A percentile compares a stretch with the other conserved stretches of the same genome.
phyloP scores from a whole-genome alignment of 257 asterid species.

The Agastache rugosa region DNA sequence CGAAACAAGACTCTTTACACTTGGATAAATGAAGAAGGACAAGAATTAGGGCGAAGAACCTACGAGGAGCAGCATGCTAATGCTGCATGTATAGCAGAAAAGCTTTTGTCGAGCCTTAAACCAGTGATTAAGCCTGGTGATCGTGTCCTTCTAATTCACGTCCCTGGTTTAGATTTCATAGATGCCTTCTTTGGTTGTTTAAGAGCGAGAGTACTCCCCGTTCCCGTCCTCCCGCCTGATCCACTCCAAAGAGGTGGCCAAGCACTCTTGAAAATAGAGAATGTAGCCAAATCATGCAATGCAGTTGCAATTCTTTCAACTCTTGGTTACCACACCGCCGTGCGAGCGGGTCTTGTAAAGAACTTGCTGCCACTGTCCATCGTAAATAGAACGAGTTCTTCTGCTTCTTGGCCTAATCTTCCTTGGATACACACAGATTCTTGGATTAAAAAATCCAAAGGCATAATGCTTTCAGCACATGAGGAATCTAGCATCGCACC shows the following conservation, averaged over 20 bases:
- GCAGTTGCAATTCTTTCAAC: slow-evolving; percentile 79
- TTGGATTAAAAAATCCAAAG: slow-evolving; percentile 61
- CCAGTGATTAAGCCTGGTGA: slow-evolving; percentile 71
- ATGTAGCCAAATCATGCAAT: slow-evolving; percentile 67
- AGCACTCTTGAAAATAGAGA: slow-evolving; percentile 76
- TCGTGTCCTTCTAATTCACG: slow-evolving; percentile 75
- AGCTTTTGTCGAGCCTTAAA: slow-evolving; percentile 65
- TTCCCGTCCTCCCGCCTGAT: slow-evolving; percentile 90
- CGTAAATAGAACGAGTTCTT: slow-evolving; percentile 47
- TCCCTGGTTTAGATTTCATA: slow-evolving; percentile 80
- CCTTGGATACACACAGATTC: slow-evolving; percentile 88
- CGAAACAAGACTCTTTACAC: slow-evolving; percentile 65
- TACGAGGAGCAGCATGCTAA: slow-evolving; percentile 65
- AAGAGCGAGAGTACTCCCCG: slow-evolving; percentile 77
- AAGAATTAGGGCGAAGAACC: slow-evolving; percentile 52
- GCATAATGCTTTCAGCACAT: neutral
- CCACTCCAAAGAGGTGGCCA: slow-evolving; percentile 94
- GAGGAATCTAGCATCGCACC: slow-evolving; percentile 39
- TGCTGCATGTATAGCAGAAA: slow-evolving; percentile 72
- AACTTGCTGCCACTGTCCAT: slow-evolving; percentile 47
- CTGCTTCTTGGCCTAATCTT: slow-evolving; percentile 82
- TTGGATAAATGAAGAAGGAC: slow-evolving; percentile 79
- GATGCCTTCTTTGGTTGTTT: slow-evolving; percentile 91
- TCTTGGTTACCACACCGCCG: slow-evolving; percentile 73
- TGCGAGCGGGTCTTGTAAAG: slow-evolving; percentile 77